A percentile compares a stretch with the other conserved stretches of the same genome.
Evolutionary conservation across 2,329 filamentous ascomycete species (phyloP).

Genomic region (Neonectria punicea): DNA sequence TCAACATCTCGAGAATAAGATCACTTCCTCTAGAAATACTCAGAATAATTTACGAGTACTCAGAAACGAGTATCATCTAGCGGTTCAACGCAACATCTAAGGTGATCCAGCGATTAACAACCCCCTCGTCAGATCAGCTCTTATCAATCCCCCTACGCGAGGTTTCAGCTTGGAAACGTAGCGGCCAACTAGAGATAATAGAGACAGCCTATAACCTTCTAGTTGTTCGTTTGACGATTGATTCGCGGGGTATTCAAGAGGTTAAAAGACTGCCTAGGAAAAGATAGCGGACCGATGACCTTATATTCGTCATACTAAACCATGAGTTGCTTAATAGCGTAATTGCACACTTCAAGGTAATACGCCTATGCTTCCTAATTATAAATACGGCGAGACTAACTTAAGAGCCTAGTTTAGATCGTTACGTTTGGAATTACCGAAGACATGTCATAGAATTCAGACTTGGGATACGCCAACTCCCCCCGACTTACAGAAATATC

Average conservation of each 20-base stretch:
- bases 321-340: neutral
- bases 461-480: conserved; percentile 31
- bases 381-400: neutral
- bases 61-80: conserved; percentile 11
- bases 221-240: conserved; percentile 29
- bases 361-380: neutral
- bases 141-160: conserved; percentile 19
- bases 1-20: conserved; percentile 8
- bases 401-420: conserved; percentile 14
- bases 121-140: conserved; percentile 5
- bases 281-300: conserved; percentile 16
- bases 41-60: conserved; percentile 19
- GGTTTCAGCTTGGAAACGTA: conserved; percentile 23
- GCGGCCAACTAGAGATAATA: conserved; percentile 10
- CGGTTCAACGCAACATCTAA: conserved; percentile 12
- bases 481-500: conserved; percentile 18
- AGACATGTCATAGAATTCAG: conserved; percentile 12
- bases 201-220: conserved; percentile 6
- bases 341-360: conserved; percentile 26
- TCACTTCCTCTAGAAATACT: conserved; percentile 26
- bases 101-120: neutral
- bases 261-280: conserved; percentile 21
- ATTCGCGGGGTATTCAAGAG: conserved; percentile 23
- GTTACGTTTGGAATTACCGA: conserved; percentile 22
- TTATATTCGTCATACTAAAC: conserved; percentile 21